These are phyloP conservation scores for Ogataea siamensis DNA, from an alignment of 805 yeast species.

Conservation along the genomic window DNA sequence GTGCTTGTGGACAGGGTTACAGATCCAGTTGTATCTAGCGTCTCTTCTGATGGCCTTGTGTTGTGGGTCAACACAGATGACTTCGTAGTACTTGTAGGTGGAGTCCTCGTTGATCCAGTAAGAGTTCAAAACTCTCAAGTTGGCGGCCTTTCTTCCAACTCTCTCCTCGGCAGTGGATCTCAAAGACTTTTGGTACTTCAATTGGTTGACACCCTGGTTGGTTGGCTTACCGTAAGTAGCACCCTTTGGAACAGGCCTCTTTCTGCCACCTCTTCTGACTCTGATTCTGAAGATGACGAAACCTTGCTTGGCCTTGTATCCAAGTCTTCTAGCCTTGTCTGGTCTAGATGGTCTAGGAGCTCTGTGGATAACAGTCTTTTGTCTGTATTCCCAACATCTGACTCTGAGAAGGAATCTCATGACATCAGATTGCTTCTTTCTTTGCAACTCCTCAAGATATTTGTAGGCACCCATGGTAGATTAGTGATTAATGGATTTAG, in stretches of 20 bases:
- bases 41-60: slow-evolving; percentile 99
- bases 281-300: slow-evolving; percentile 97
- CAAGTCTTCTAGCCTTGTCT: slow-evolving; percentile 99
- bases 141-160: slow-evolving; percentile 97
- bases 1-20: slow-evolving; percentile 99
- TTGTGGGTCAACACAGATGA: slow-evolving; percentile 93
- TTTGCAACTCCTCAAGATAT: slow-evolving; percentile 97
- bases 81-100: slow-evolving; percentile 98
- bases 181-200: slow-evolving; percentile 98
- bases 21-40: slow-evolving; percentile 99
- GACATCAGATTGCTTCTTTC: slow-evolving; percentile 99
- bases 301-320: slow-evolving; percentile 99
- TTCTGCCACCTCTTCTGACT: slow-evolving; percentile 99
- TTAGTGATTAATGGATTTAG: slow-evolving; percentile 2
- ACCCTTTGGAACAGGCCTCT: slow-evolving; percentile 99
- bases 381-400: slow-evolving; percentile 99
- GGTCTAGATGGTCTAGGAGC: slow-evolving; percentile 99
- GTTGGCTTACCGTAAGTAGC: slow-evolving; percentile 99
- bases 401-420: slow-evolving; percentile 98
- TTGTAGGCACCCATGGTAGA: slow-evolving; percentile 97
- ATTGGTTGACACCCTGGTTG: slow-evolving; percentile 99
- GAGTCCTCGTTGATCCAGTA: slow-evolving; percentile 99
- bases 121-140: slow-evolving; percentile 98
- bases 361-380: slow-evolving; percentile 97
- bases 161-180: slow-evolving; percentile 99